Evolutionary conservation across 1,284 basidiomycete genomes (phyloP), one percentile per base, ranked within the genome.

Genomic region (Filobasidium uniguttulatum): DNA sequence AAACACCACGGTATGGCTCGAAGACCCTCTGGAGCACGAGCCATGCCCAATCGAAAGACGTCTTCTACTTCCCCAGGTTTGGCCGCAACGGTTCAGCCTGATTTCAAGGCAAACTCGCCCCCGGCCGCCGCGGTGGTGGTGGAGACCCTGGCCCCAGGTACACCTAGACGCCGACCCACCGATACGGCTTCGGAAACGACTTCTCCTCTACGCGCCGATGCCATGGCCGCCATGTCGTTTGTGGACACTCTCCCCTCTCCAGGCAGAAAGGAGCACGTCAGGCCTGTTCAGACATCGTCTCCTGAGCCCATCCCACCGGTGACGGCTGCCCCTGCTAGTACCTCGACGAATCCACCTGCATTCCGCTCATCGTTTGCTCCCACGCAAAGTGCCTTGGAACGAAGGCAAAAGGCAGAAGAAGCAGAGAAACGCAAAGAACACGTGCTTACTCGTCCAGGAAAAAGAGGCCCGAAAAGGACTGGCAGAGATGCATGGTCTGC

Each of bases 21-120:
- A 60, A 82, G 81, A 63, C 86, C 86, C 15, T 83, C 83, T 38
- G 86, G 85, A 34, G 85, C 86, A 77, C 82, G 86, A 78, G 85
- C 82, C 44, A 58, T 59, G 33, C 80, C 75, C 48, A 72, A 76
- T 12, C 44, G 59, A 22, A 52, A 55, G 31, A 38, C 47, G 5
- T 57, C 55, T 3, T 47, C 44, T n/a, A 40, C 52, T 2, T 50
- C 50, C n/a, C n/a, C n/a, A n/a, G n/a, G n/a, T 2, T 31, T 25
- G 33, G 40, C n/a, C 8, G 44, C 30, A 17, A 49, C 51, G 2
- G 45, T 57, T 51, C 45, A 50, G 5, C 40, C 40, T 5, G 12
- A 8, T 4, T 12, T 29, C 8, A n/a, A 26, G 23, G 26, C 22
- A 29, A n/a, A 26, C 6, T 7, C 8, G 3, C 15, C 40, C 3